These are phyloP conservation scores for Balakata baccata DNA, from an alignment of 345 rosid species.

Conservation along the genomic window DNA sequence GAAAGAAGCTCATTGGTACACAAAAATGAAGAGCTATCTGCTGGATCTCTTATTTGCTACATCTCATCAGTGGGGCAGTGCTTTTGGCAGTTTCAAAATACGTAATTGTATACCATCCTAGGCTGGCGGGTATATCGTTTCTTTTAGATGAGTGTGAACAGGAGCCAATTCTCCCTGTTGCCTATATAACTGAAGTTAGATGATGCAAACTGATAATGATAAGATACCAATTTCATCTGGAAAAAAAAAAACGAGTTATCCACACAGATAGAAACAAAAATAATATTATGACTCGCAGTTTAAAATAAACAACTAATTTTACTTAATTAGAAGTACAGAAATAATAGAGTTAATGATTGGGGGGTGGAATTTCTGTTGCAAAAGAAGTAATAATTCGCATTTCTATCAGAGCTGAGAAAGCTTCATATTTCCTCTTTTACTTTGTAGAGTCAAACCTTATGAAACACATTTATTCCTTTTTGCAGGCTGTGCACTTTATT, in stretches of 20 bases:
- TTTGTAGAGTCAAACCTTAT: background rate
- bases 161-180: background rate
- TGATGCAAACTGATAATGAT: background rate
- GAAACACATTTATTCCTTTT: background rate
- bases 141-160: background rate
- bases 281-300: background rate
- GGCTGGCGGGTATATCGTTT: background rate
- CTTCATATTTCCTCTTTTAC: background rate
- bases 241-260: background rate
- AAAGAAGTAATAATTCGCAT: background rate
- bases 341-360: too few species aligned
- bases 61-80: too few species aligned
- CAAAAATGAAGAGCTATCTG: background rate
- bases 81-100: background rate
- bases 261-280: background rate
- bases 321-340: background rate
- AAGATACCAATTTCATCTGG: too few species aligned
- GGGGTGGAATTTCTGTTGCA: too few species aligned
- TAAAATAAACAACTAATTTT: background rate
- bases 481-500: constrained; percentile 72
- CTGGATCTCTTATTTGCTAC: background rate
- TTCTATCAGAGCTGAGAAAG: background rate
- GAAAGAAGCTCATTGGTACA: background rate
- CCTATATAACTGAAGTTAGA: background rate
- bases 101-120: background rate